Evolutionary conservation across 2,329 filamentous ascomycete genomes (phyloP).

Genomic region (Rachicladosporium sp.): DNA sequence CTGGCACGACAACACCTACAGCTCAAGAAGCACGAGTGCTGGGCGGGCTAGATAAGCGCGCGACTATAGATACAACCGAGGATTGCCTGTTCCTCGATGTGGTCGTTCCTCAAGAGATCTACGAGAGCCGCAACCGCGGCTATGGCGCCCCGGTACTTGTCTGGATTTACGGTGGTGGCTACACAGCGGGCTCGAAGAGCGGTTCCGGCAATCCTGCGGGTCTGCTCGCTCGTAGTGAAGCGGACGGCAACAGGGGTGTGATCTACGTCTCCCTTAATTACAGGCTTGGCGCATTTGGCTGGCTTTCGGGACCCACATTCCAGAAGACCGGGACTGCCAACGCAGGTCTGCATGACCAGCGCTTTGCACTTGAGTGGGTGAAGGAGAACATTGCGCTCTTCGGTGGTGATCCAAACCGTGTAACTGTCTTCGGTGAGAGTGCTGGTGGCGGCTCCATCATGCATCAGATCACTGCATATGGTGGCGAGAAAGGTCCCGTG

Average conservation of each 20-base stretch:
- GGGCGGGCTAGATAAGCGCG: neutral
- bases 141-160: slow-evolving; percentile 28
- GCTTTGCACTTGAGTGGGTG: slow-evolving; percentile 46
- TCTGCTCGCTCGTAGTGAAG: slow-evolving; percentile 30
- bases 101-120: slow-evolving; percentile 23
- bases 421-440: slow-evolving; percentile 41
- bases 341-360: slow-evolving; percentile 41
- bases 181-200: slow-evolving; percentile 28
- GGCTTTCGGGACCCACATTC: slow-evolving; percentile 33
- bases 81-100: slow-evolving; percentile 31
- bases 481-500: slow-evolving; percentile 29
- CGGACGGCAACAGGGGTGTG: slow-evolving; percentile 26
- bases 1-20: no score
- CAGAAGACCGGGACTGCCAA: slow-evolving; percentile 35
- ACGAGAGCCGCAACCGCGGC: slow-evolving; percentile 13
- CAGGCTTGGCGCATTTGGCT: slow-evolving; percentile 39
- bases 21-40: no score
- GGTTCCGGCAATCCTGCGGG: slow-evolving; percentile 26
- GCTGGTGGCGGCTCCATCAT: slow-evolving; percentile 43
- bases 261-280: slow-evolving; percentile 39
- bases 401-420: slow-evolving; percentile 38
- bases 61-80: slow-evolving; percentile 19
- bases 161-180: slow-evolving; percentile 39
- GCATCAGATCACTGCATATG: slow-evolving; percentile 41
- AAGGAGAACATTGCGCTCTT: slow-evolving; percentile 40